Evolutionary conservation across 345 rosid genomes (phyloP).

Genomic region (Kandelia obovata): DNA sequence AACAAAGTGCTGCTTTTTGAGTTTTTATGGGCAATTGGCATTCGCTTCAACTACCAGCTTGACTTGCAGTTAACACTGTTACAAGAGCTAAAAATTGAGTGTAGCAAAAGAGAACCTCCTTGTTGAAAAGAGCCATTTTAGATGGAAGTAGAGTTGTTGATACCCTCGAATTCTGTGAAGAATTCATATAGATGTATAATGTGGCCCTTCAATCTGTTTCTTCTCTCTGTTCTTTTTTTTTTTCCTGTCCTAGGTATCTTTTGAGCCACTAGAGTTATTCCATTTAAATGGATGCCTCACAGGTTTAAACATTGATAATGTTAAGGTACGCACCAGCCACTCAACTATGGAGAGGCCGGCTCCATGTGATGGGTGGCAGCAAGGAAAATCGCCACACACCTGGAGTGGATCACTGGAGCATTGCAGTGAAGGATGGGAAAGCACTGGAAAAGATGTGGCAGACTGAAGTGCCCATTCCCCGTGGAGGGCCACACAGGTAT

Average conservation of each 20-base stretch:
- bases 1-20: too few relatives aligned
- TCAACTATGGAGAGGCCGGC: constrained; percentile 88
- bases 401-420: constrained; percentile 79
- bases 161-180: too few relatives aligned
- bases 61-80: too few relatives aligned
- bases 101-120: too few relatives aligned
- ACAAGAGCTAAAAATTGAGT: too few relatives aligned
- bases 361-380: constrained; percentile 92
- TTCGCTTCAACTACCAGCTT: too few relatives aligned
- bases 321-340: constrained; percentile 89
- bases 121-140: too few relatives aligned
- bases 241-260: neutral
- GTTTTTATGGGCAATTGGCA: too few relatives aligned
- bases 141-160: too few relatives aligned
- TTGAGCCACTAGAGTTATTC: neutral
- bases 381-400: constrained; percentile 78
- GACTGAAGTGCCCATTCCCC: constrained; percentile 64
- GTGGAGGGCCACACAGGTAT: constrained; percentile 93
- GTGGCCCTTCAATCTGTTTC: too few relatives aligned
- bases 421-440: constrained; percentile 72
- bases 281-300: neutral
- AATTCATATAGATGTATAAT: too few relatives aligned
- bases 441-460: constrained; percentile 62
- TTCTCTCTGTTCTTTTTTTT: too few relatives aligned
- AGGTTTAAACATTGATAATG: constrained; percentile 7